phyloP scores from a whole-genome alignment of 2,329 filamentous ascomycete genomes.

The Simplicillium sp. region DNA sequence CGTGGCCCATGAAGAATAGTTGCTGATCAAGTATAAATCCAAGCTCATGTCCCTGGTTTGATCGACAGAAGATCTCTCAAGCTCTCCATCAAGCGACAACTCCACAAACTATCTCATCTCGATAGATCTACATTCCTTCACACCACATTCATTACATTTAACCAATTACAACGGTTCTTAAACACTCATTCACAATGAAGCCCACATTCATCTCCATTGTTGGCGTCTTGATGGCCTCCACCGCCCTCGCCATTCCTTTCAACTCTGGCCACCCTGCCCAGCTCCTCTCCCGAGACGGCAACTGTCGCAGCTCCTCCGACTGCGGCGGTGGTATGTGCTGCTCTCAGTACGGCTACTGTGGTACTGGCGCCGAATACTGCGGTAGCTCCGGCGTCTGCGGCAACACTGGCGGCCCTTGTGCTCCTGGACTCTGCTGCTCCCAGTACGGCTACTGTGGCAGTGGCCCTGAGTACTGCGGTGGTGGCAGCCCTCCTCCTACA shows the following conservation, averaged over 20 bases:
- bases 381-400: background rate
- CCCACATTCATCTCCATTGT: background rate
- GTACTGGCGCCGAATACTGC: constrained; percentile 11
- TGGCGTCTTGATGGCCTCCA: background rate
- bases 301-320: constrained; percentile 9
- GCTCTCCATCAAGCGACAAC: no score
- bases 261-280: background rate
- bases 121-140: no score
- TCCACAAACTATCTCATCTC: no score
- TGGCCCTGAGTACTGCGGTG: constrained; percentile 11
- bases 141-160: no score
- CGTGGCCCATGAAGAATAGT: no score
- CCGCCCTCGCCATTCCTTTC: background rate
- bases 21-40: no score
- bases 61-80: no score
- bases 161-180: no score
- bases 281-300: constrained; percentile 7
- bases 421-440: background rate
- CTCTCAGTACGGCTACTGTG: constrained; percentile 11
- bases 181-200: background rate
- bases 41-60: no score
- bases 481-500: constrained; percentile 1
- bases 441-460: constrained; percentile 10
- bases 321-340: constrained; percentile 9
- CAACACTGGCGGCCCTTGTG: constrained; percentile 2